Evolutionary conservation across 768 basidiomycete genomes (phyloP), one percentile per base, ranked within the genome.

Genomic region (Termitomyces sp.): DNA sequence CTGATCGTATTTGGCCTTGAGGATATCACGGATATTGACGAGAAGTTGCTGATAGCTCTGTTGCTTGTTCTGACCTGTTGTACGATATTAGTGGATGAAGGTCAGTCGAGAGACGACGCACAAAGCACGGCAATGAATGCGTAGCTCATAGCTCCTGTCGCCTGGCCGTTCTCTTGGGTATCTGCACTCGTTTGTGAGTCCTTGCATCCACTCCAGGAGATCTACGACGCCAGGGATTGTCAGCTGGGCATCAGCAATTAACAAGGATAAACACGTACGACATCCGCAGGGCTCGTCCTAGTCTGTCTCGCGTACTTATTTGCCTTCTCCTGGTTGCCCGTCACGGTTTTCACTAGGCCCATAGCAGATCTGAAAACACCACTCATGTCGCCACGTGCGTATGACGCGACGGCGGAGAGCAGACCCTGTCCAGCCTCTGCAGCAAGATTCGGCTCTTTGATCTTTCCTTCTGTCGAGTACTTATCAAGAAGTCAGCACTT

Each of bases 391-490:
- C 88, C 88, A 11, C 77, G 78, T 22, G 88, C 75, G 66, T 93
- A 96, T 10, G 89, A 85, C 28, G 78, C 72, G 2, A 90, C 82
- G 1, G 92, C 90, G 22, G 81, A 80, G n/a, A 96, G 68, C 4
- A 97, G 73, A 8, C 91, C 92, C 65, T 90, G 83, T 0, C 93
- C 94, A 4, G 95, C 94, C 65, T 91, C 93, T 9, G 85, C 80
- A 11, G 85, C 84, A 15, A 93, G 72, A 65, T 97, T 95, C 34
- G 95, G 93, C 66, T 97, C 93, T 69, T 98, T 97, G 66, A 98
- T 73, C 66, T 91, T 93, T 47, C 94, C 94, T 72, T 98, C 93
- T 7, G 93, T 96, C 21, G 93, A 93, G 71, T 98, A 98, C 84
- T 90, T 58, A 17, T 44, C 12, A 34, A 9, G 22, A 17, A 2